phyloP scores from a whole-genome alignment of 2,329 filamentous ascomycete species.

The Berkeleyomyces rouxiae region DNA sequence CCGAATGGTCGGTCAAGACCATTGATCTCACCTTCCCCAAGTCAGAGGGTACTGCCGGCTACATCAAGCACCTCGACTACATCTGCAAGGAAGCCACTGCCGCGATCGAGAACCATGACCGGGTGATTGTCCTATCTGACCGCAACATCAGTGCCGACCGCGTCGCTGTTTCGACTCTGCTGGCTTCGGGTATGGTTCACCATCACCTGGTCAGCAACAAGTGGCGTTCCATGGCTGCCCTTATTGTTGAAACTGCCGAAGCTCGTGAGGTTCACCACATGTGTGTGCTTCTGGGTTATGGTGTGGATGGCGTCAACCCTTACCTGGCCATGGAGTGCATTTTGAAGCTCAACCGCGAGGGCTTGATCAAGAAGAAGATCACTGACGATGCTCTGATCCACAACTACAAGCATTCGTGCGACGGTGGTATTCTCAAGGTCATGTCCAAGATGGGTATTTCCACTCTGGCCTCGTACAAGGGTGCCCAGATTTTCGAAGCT shows the following conservation, averaged over 20 bases:
- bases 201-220: slow-evolving; percentile 92
- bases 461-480: slow-evolving; percentile 90
- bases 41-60: slow-evolving; percentile 63
- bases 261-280: slow-evolving; percentile 96
- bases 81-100: slow-evolving; percentile 76
- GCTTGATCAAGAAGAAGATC: slow-evolving; percentile 79
- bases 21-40: slow-evolving; percentile 94
- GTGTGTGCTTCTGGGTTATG: slow-evolving; percentile 94
- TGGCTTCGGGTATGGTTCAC: slow-evolving; percentile 86
- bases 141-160: slow-evolving; percentile 69
- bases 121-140: slow-evolving; percentile 78
- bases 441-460: slow-evolving; percentile 99
- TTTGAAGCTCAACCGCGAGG: slow-evolving; percentile 87
- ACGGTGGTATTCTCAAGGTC: slow-evolving; percentile 92
- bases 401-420: slow-evolving; percentile 94
- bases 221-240: slow-evolving; percentile 75
- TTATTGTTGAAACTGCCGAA: slow-evolving; percentile 84
- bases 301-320: slow-evolving; percentile 84
- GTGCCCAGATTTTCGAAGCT: slow-evolving; percentile 93
- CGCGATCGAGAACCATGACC: slow-evolving; percentile 68
- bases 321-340: slow-evolving; percentile 95
- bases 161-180: slow-evolving; percentile 67
- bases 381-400: slow-evolving; percentile 67
- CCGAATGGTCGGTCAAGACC: slow-evolving; percentile 70
- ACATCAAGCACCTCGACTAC: slow-evolving; percentile 69